Percentiles rank a stretch among this genome's conserved stretches.
These are phyloP conservation scores for Termitomyces sp. DNA, from an alignment of 768 basidiomycete species.

Conservation along the genomic window DNA sequence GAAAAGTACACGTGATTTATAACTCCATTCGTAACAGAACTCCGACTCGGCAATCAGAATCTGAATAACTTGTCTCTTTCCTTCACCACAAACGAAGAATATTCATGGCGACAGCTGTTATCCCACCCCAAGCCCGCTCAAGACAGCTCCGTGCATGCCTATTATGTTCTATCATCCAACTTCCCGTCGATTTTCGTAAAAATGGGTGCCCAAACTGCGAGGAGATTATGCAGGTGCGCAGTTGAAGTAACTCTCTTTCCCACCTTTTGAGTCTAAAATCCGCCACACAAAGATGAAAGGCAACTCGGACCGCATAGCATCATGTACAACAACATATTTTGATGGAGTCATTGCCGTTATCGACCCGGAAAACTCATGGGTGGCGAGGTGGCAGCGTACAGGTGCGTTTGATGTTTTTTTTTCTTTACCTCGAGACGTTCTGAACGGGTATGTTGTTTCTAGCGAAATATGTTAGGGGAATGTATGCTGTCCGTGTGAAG, in stretches of 20 bases:
- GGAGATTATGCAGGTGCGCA: conserved; percentile 81
- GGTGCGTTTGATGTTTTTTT: conserved; percentile 59
- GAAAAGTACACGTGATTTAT: neutral
- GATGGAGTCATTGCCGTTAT: conserved; percentile 90
- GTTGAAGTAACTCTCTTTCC: neutral
- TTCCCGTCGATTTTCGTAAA: conserved; percentile 77
- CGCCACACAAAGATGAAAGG: conserved; percentile 70
- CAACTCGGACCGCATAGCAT: conserved; percentile 73
- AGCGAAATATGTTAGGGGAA: conserved; percentile 90
- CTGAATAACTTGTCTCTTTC: no score
- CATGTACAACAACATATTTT: conserved; percentile 89
- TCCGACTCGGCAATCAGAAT: neutral
- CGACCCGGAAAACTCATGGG: conserved; percentile 89
- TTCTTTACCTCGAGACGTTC: neutral
- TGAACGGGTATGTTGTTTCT: neutral
- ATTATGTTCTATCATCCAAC: conserved; percentile 88
- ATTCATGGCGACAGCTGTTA: conserved; percentile 23
- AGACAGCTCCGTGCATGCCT: conserved; percentile 87
- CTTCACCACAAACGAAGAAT: neutral
- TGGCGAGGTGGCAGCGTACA: conserved; percentile 93
- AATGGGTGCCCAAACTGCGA: conserved; percentile 97
- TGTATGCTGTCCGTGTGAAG: conserved; percentile 90
- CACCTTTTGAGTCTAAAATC: neutral
- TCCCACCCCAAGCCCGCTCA: conserved; percentile 60
- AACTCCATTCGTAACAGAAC: neutral